These are phyloP conservation scores for Sporothrix brunneoviolacea DNA, from an alignment of 2,329 filamentous ascomycete species.

Conservation along the genomic window DNA sequence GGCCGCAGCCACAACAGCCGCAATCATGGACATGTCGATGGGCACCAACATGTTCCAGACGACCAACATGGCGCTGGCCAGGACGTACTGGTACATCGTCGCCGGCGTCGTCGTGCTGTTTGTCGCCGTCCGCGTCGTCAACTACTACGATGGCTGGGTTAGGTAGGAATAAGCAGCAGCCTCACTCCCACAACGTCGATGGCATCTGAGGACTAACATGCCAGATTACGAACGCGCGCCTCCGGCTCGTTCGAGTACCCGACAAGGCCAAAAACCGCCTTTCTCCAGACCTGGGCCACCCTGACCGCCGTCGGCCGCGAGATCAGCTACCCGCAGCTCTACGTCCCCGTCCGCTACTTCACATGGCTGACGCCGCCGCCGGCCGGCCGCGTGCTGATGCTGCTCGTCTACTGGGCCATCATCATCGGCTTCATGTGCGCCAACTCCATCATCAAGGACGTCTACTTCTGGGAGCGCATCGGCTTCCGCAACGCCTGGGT, in stretches of 20 bases:
- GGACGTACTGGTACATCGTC: slow-evolving; percentile 54
- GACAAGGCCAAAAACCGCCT: slow-evolving; percentile 41
- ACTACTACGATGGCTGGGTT: slow-evolving; percentile 33
- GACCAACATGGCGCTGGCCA: slow-evolving; percentile 45
- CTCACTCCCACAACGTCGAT: too few species aligned
- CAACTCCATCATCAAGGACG: slow-evolving; percentile 43
- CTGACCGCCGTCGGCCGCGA: slow-evolving; percentile 52
- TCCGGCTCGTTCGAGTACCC: slow-evolving; percentile 40
- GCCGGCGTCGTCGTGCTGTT: slow-evolving; percentile 41
- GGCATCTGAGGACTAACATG: too few species aligned
- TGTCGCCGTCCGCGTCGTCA: slow-evolving; percentile 35
- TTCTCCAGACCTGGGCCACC: slow-evolving; percentile 51
- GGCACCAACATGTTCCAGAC: slow-evolving; percentile 35
- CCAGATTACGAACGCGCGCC: slow-evolving; percentile 37
- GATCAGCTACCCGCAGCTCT: slow-evolving; percentile 48
- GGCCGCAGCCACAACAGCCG: slow-evolving; percentile 2
- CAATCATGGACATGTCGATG: slow-evolving; percentile 24
- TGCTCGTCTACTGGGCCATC: slow-evolving; percentile 53
- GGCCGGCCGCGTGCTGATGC: slow-evolving; percentile 46
- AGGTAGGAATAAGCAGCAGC: too few species aligned
- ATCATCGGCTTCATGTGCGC: slow-evolving; percentile 51
- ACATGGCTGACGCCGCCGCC: slow-evolving; percentile 54
- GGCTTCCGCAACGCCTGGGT: slow-evolving; percentile 64
- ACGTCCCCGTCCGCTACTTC: slow-evolving; percentile 38
- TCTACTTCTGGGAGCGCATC: slow-evolving; percentile 56